Evolutionary conservation across 1,284 basidiomycete species (phyloP).

Genomic region (Trichosporon faecale): DNA sequence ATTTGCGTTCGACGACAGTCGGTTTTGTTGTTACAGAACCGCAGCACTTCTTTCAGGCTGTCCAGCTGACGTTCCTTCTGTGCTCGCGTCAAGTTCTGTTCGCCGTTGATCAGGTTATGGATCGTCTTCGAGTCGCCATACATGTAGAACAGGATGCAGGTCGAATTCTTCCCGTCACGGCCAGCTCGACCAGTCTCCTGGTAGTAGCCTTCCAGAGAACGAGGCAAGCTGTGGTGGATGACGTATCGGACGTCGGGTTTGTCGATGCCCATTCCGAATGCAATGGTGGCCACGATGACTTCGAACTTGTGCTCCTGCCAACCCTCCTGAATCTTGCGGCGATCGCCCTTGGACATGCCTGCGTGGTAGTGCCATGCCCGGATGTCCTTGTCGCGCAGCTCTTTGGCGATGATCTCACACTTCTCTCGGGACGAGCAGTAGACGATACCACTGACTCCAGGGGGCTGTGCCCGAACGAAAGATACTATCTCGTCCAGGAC

Average conservation of each 20-base stretch:
- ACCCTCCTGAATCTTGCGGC: slow-evolving; percentile 62
- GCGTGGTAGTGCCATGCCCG: slow-evolving; percentile 84
- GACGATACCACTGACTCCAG: slow-evolving; percentile 73
- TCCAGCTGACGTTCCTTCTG: slow-evolving; percentile 62
- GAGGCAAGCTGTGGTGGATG: slow-evolving; percentile 69
- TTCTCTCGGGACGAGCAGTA: slow-evolving; percentile 71
- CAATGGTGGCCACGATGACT: slow-evolving; percentile 91
- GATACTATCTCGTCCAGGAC: slow-evolving; percentile 65
- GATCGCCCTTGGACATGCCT: slow-evolving; percentile 65
- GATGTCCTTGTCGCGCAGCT: slow-evolving; percentile 61
- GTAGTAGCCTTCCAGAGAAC: slow-evolving; percentile 70
- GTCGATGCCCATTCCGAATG: slow-evolving; percentile 98
- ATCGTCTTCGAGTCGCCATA: slow-evolving; percentile 57
- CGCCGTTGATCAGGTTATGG: slow-evolving; percentile 59
- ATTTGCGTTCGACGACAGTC: slow-evolving; percentile 85
- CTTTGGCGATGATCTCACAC: slow-evolving; percentile 75
- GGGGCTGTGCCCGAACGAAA: slow-evolving; percentile 65
- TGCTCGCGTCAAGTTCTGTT: slow-evolving; percentile 53
- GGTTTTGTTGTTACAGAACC: slow-evolving; percentile 75
- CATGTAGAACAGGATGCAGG: slow-evolving; percentile 64
- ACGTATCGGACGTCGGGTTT: slow-evolving; percentile 71
- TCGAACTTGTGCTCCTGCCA: slow-evolving; percentile 74
- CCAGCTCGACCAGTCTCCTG: slow-evolving; percentile 85
- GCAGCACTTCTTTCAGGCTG: slow-evolving; percentile 61
- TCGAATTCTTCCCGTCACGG: slow-evolving; percentile 65